Base-by-base conservation (phyloP, 202 grass and related monocot genomes). In the Alloteropsis angusta region DNA sequence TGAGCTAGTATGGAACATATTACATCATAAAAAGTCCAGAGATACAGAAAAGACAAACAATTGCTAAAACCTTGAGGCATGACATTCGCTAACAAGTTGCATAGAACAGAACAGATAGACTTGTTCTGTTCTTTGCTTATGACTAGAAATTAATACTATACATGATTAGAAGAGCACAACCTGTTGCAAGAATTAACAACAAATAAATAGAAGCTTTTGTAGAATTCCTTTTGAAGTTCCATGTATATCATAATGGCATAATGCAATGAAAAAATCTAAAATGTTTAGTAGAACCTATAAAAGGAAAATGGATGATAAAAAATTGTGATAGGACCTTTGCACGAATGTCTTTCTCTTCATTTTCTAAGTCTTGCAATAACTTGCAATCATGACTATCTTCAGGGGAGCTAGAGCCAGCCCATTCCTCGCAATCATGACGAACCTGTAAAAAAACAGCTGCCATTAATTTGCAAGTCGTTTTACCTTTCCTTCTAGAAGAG, bases 361-460 rank as follows among this genome's bases (percentile, higher is more conserved):
- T 69, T 76, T 88, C 65, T 37, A 97, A 82, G 11, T 87, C 78
- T 80, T 90, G 87, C 71, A 90, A 71, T 81, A 86, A 76, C 28
- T 84, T 88, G 68, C 83, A 71, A 73, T 72, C 77, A 21, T 86
- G 64, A 69, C 41, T 46, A 83, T 85, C 69, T 76, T 84, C 83
- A 78, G 68, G 39, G 55, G 57, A 86, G 66, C 44, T 82, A 50
- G 65, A 89, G 75, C 89, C 94, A 66, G 44, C 77, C 41, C 92
- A 82, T 78, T 80, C 91, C 48, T 94, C 85, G 70, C 94, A 97
- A 56, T 90, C 89, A 76, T 49, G 87, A 66, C 83, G 83, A 53
- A 97, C 89, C 94, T 94, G 84, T 54, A 72, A 81, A 19, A 52
- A 21, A 85, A 57, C 15, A 56, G 49, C 42, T 6, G 23, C 7